Evolutionary conservation across 2,329 filamentous ascomycete species (phyloP).

Genomic region (Xylaria sp.): DNA sequence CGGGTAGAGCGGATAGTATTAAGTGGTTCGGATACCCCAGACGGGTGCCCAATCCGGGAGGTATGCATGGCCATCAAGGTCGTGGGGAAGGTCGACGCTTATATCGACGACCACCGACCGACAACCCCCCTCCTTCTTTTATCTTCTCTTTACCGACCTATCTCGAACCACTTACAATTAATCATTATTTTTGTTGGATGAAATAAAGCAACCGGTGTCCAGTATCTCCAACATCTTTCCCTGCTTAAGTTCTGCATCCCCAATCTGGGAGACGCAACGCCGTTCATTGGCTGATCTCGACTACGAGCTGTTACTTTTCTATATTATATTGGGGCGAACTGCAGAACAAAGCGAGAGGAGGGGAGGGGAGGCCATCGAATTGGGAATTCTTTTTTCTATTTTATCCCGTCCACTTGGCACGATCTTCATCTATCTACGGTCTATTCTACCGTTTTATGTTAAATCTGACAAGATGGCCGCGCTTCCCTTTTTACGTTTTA

Average conservation of each 20-base stretch:
- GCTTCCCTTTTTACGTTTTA: constrained; percentile 2
- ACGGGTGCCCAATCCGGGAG: constrained; percentile 10
- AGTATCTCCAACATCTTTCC: neutral
- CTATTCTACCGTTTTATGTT: neutral
- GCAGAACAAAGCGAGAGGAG: neutral
- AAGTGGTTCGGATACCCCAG: constrained; percentile 12
- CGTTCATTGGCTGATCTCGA: constrained; percentile 15
- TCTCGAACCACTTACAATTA: too few species aligned
- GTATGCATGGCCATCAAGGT: constrained; percentile 24
- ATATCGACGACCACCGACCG: constrained; percentile 19
- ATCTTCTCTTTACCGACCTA: too few species aligned
- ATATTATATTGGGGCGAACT: neutral
- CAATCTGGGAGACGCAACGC: constrained; percentile 11
- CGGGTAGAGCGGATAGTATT: constrained; percentile 5
- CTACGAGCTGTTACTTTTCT: constrained; percentile 3
- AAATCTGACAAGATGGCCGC: constrained; percentile 1
- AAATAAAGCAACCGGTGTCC: neutral
- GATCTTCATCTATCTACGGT: constrained; percentile 24
- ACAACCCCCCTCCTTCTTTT: constrained; percentile 11
- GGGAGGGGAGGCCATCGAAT: constrained; percentile 5
- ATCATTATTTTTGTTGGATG: neutral
- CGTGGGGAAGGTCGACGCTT: constrained; percentile 26
- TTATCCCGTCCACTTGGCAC: constrained; percentile 25
- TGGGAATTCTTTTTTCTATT: constrained; percentile 9
- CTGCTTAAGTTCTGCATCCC: constrained; percentile 14